Conservation (phyloP, 1,284 basidiomycete species). For the Trametes versicolor region DNA sequence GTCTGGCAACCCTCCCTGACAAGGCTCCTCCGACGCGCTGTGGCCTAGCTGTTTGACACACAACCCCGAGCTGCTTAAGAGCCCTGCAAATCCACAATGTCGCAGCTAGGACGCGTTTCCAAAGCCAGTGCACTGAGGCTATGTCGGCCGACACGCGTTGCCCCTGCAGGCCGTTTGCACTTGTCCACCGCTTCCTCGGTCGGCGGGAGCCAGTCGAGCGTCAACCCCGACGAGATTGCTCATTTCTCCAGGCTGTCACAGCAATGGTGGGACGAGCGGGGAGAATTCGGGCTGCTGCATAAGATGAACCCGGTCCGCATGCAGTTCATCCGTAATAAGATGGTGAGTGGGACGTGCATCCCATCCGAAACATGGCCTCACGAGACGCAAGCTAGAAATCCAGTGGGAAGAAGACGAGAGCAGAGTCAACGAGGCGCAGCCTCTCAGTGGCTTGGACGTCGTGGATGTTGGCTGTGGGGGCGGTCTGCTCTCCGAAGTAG, state of each 20-base stretch:
- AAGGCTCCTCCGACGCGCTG: too few species aligned
- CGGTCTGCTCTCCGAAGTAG: slow-evolving; percentile 91
- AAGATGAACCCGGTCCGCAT: slow-evolving; percentile 95
- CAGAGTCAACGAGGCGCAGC: slow-evolving; percentile 43
- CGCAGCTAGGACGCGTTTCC: background rate
- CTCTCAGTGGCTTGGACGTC: slow-evolving; percentile 72
- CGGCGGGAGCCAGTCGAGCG: slow-evolving; percentile 45
- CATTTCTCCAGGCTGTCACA: slow-evolving; percentile 94
- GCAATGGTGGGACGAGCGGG: slow-evolving; percentile 97
- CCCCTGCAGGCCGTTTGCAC: background rate
- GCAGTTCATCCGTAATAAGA: slow-evolving; percentile 86
- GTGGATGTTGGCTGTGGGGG: slow-evolving; percentile 96
- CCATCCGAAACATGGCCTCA: background rate
- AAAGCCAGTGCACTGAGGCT: background rate
- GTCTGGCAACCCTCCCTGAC: too few species aligned
- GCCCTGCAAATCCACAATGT: background rate
- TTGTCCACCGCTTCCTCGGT: background rate
- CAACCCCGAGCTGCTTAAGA: too few species aligned
- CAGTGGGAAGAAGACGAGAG: slow-evolving; percentile 60
- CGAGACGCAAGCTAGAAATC: slow-evolving; percentile 39
- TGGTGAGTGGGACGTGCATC: slow-evolving; percentile 45
- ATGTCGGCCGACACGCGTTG: background rate
- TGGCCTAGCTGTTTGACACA: too few species aligned
- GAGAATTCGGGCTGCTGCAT: slow-evolving; percentile 92
- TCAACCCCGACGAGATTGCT: slow-evolving; percentile 87